Percentiles rank a stretch among this genome's conserved stretches.
Conservation (phyloP, 345 rosid species). For the Schrenkiella parvula region DNA sequence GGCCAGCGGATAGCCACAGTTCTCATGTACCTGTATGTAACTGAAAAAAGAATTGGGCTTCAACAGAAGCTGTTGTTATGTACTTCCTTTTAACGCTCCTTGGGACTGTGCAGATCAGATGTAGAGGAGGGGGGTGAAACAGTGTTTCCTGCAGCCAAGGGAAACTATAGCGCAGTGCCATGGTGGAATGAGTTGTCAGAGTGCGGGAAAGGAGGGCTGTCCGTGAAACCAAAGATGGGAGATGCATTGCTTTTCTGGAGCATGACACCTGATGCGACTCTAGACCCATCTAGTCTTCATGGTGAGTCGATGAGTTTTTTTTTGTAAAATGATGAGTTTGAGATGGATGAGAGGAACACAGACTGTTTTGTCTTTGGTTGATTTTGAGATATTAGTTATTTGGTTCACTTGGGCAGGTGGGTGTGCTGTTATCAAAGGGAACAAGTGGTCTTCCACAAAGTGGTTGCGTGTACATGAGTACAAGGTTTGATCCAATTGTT, state of each 20-base stretch:
- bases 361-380: background rate
- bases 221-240: constrained; percentile 89
- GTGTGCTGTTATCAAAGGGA: constrained; percentile 85
- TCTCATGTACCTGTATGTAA: constrained; percentile 92
- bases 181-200: constrained; percentile 93
- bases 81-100: constrained; percentile 1
- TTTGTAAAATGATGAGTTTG: background rate
- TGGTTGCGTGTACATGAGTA: constrained; percentile 88
- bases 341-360: background rate
- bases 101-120: constrained; percentile 62
- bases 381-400: background rate
- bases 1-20: constrained; percentile 96
- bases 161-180: constrained; percentile 72
- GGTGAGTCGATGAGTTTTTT: constrained; percentile 60
- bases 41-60: background rate
- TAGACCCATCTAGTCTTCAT: constrained; percentile 82
- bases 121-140: constrained; percentile 99
- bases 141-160: constrained; percentile 85
- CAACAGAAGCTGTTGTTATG: background rate
- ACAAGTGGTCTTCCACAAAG: constrained; percentile 97
- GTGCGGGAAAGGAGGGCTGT: constrained; percentile 82
- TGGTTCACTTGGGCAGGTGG: constrained; percentile 55
- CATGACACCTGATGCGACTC: constrained; percentile 83
- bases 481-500: constrained; percentile 36
- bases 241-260: constrained; percentile 99